Evolutionary conservation across 2,329 filamentous ascomycete species (phyloP).

Genomic region (Piedraia hortae): DNA sequence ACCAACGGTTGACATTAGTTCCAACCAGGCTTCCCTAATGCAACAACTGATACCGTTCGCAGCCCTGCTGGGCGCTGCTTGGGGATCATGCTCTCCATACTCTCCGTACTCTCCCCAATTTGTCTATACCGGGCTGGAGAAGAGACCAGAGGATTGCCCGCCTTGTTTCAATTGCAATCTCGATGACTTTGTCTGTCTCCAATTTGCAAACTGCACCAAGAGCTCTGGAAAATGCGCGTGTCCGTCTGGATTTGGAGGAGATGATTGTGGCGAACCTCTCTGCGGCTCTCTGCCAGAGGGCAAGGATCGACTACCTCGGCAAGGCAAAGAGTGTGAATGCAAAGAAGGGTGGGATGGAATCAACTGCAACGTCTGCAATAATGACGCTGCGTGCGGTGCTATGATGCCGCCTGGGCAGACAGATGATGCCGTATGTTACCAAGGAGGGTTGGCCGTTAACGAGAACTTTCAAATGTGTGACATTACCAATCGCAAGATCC

Average conservation of each 20-base stretch:
- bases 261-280: conserved; percentile 73
- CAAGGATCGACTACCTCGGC: conserved; percentile 46
- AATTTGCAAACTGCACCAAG: conserved; percentile 70
- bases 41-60: too few species aligned
- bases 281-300: conserved; percentile 73
- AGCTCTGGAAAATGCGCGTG: conserved; percentile 83
- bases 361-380: conserved; percentile 84
- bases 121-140: too few species aligned
- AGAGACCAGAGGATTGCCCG: conserved; percentile 49
- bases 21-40: too few species aligned
- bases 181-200: conserved; percentile 69
- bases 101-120: too few species aligned
- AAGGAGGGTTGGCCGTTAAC: conserved; percentile 67
- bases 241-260: conserved; percentile 73
- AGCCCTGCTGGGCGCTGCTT: too few species aligned
- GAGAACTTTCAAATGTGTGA: conserved; percentile 96
- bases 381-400: conserved; percentile 57
- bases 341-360: conserved; percentile 87
- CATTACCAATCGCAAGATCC: conserved; percentile 85
- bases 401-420: conserved; percentile 45
- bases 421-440: conserved; percentile 71
- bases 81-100: too few species aligned
- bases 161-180: conserved; percentile 96
- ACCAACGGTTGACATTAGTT: too few species aligned
- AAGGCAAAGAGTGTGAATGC: conserved; percentile 49